phyloP scores from a whole-genome alignment of 768 basidiomycete species.

The Lactarius psammicola region DNA sequence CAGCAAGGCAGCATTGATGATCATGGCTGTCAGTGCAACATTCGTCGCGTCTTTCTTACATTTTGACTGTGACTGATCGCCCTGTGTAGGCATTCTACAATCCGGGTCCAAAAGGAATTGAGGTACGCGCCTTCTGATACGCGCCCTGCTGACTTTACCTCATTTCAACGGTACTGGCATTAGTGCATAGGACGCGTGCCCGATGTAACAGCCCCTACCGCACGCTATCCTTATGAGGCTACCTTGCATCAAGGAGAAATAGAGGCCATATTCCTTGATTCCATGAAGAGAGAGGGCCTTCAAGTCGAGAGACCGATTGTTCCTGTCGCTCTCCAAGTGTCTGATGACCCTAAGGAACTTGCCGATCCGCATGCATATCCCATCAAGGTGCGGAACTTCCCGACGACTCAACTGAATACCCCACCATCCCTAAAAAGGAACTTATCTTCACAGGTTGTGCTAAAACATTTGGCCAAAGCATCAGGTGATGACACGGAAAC shows the following conservation, averaged over 20 bases:
- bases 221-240: constrained; percentile 73
- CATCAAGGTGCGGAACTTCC: constrained; percentile 33
- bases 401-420: not conserved
- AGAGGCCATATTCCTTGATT: constrained; percentile 56
- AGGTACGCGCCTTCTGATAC: constrained; percentile 40
- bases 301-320: constrained; percentile 51
- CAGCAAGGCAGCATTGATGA: constrained; percentile 64
- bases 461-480: constrained; percentile 42
- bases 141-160: not conserved
- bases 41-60: not conserved
- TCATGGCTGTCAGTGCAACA: constrained; percentile 53
- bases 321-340: constrained; percentile 50
- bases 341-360: constrained; percentile 42
- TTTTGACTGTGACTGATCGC: not conserved
- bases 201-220: constrained; percentile 59
- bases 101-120: constrained; percentile 56
- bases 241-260: constrained; percentile 66
- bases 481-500: constrained; percentile 48
- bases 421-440: not conserved
- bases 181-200: constrained; percentile 63
- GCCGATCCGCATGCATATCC: constrained; percentile 41
- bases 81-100: constrained; percentile 68
- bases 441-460: constrained; percentile 39
- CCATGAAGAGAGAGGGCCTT: constrained; percentile 48
- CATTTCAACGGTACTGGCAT: not conserved